phyloP scores from a whole-genome alignment of 352 stramenopile species.

The Globisporangium heterothallicum region DNA sequence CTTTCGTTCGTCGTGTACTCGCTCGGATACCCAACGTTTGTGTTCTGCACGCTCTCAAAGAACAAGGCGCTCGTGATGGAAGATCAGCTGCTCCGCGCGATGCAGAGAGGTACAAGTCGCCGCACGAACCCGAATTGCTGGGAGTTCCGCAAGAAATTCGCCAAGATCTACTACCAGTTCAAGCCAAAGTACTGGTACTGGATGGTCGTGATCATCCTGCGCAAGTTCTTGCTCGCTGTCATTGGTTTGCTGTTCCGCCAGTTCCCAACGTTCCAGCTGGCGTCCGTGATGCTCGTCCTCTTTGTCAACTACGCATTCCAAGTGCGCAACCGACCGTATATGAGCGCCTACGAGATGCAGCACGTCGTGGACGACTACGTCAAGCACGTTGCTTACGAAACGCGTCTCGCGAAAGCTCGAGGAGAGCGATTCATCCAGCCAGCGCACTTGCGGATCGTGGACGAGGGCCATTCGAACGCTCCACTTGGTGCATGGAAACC shows the following conservation, averaged over 20 bases:
- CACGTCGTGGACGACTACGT: constrained; percentile 54
- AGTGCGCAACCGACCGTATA: constrained; percentile 68
- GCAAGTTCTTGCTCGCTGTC: constrained; percentile 67
- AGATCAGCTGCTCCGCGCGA: constrained; percentile 55
- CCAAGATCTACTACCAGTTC: constrained; percentile 86
- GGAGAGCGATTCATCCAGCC: constrained; percentile 48
- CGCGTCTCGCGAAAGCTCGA: constrained; percentile 43
- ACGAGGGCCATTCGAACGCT: constrained; percentile 5
- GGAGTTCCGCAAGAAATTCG: constrained; percentile 71
- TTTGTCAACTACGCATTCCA: constrained; percentile 75
- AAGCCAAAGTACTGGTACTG: constrained; percentile 78
- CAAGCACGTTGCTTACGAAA: constrained; percentile 41
- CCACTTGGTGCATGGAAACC: constrained; percentile 23
- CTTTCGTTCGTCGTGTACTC: constrained; percentile 65
- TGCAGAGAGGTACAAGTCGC: constrained; percentile 47
- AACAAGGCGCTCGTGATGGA: constrained; percentile 61
- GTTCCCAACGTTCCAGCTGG: constrained; percentile 71
- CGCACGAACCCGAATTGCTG: constrained; percentile 67
- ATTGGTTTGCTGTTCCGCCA: constrained; percentile 67
- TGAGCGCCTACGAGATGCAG: constrained; percentile 61
- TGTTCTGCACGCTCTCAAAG: constrained; percentile 51
- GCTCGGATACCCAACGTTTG: constrained; percentile 66
- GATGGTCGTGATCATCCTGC: constrained; percentile 76
- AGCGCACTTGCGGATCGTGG: constrained; percentile 39
- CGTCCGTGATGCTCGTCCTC: constrained; percentile 67